Conservation (phyloP, 306 rosid genomes). For the Glycine tomentella region DNA sequence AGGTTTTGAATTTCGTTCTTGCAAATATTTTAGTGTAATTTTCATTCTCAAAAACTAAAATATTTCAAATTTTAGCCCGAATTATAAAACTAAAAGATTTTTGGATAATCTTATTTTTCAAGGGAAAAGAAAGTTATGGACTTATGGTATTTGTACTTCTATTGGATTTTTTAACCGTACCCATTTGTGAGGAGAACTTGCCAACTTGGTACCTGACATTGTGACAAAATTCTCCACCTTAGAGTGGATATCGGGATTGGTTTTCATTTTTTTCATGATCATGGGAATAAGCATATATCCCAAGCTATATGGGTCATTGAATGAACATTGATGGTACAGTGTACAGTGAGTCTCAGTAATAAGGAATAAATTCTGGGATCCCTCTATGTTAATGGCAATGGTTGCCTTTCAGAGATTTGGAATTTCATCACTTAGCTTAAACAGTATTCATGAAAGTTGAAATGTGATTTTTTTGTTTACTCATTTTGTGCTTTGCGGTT, state of each 20-base stretch:
- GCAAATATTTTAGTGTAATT: too few relatives aligned
- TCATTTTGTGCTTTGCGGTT: too few relatives aligned
- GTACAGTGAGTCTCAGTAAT: background rate
- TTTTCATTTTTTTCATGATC: conserved; percentile 29
- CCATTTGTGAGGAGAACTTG: background rate
- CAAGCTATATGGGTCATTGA: conserved; percentile 31
- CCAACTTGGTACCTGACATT: background rate
- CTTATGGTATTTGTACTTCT: background rate
- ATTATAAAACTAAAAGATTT: too few relatives aligned
- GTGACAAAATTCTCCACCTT: conserved; percentile 21
- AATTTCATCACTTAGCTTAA: background rate
- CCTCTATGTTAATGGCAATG: background rate
- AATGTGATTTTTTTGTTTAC: background rate
- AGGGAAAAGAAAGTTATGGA: background rate
- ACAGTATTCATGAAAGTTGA: background rate
- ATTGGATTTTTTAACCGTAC: background rate
- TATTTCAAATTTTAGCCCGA: too few relatives aligned
- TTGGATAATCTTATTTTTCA: background rate
- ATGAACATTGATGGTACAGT: conserved; percentile 13
- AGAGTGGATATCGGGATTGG: background rate
- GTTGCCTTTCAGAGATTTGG: conserved; percentile 1
- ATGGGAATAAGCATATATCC: conserved; percentile 41
- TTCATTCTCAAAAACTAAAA: too few relatives aligned
- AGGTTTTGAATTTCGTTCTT: too few relatives aligned
- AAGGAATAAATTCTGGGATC: conserved; percentile 34